Base-by-base conservation (phyloP, 2,329 filamentous ascomycete genomes). In the Myriosclerotinia curreyana region DNA sequence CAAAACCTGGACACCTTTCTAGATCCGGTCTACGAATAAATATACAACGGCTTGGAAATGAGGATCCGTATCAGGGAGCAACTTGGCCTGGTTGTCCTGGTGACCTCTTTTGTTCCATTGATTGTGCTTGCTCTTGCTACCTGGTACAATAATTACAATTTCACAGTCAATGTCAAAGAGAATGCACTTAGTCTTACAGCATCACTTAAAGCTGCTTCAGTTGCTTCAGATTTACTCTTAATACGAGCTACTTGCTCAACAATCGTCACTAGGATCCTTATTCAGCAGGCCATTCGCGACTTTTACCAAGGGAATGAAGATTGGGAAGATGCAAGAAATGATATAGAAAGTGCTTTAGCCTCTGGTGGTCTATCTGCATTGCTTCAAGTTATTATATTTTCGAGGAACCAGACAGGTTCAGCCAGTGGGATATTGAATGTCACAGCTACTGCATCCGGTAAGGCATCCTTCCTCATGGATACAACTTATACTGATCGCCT, bases 1-100 rank as follows among this genome's bases (percentile, higher is more conserved):
- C 34, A 58, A 58, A 38, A 49, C 50, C 58, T 61, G 36, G 52
- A 42, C 53, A 44, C 25, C 38, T 36, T 46, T 44, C 61, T 56
- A 25, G 36, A 58, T 22, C 34, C 20, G 22, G 25, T 51, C 34
- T 49, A 22, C 42, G 44, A 51, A n/a, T 40, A 46, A 48, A 36
- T 34, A 28, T 6, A 50, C 22, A 56, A 42, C 31, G 34, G 34
- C 44, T 28, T 51, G 61, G 65, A 65, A 72, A 94, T 96, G 91
- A 86, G 92, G 76, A 86, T 96, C 75, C 88, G 90, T 65, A 96
- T 96, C 73, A 85, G 92, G 70, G 88, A 93, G 78, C 93, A 97
- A 83, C 83, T 97, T 71, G 91, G 86, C 69, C 82, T 87, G 75
- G 82, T 96, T 68, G 91, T 96, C 72, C 80, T 95, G 69, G 74